Evolutionary conservation across 1,284 basidiomycete species (phyloP).

Genomic region (Irpex rosettiformis): DNA sequence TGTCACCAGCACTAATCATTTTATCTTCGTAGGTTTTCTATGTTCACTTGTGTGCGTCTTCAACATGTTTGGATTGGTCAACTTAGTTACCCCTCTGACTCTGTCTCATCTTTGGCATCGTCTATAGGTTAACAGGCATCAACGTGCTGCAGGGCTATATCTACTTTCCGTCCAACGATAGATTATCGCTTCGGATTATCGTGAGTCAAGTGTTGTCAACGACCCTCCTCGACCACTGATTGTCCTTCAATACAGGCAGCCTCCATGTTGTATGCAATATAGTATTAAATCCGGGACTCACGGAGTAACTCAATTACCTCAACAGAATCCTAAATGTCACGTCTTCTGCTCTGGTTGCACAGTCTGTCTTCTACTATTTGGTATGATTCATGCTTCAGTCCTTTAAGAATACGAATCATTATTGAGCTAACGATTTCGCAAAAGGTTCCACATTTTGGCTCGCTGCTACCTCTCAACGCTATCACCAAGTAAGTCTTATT

Average conservation of each 20-base stretch:
- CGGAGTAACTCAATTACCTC: not conserved
- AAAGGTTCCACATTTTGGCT: conserved; percentile 16
- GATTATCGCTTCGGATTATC: not conserved
- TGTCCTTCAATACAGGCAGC: not conserved
- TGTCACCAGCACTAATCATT: not conserved
- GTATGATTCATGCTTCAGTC: not conserved
- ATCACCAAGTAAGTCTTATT: conserved; percentile 10
- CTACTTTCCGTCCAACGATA: conserved; percentile 13
- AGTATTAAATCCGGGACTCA: not conserved
- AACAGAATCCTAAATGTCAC: conserved; percentile 9
- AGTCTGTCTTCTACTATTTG: conserved; percentile 14
- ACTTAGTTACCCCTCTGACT: not conserved
- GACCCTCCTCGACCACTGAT: not conserved
- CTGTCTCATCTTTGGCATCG: not conserved
- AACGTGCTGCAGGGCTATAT: conserved; percentile 14
- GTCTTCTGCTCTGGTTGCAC: conserved; percentile 15
- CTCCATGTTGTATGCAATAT: conserved; percentile 11
- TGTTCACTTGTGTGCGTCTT: conserved; percentile 12
- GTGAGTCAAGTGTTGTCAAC: conserved; percentile 2
- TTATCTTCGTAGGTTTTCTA: conserved; percentile 10
- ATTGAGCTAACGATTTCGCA: not conserved
- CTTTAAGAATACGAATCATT: not conserved
- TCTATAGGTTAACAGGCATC: conserved; percentile 14
- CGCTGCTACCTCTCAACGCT: conserved; percentile 8
- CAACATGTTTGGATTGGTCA: not conserved